These are phyloP conservation scores for Neophaeococcomyces aloes DNA, from an alignment of 2,329 filamentous ascomycete species.

Conservation along the genomic window DNA sequence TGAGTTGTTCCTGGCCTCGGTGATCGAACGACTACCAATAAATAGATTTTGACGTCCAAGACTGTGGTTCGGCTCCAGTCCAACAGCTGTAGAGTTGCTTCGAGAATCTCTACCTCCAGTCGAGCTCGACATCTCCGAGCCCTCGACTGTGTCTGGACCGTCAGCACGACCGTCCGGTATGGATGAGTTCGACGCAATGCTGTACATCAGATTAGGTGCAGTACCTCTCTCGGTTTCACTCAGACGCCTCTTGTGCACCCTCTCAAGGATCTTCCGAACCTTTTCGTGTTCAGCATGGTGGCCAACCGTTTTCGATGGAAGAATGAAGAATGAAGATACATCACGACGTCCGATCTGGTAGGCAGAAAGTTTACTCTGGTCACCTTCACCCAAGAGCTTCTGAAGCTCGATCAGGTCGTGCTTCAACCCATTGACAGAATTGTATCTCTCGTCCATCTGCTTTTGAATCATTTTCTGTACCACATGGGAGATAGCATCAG, in stretches of 20 bases:
- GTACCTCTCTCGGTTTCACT: slow-evolving; percentile 25
- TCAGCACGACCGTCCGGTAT: slow-evolving; percentile 42
- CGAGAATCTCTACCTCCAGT: slow-evolving; percentile 29
- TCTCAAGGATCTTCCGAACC: slow-evolving; percentile 65
- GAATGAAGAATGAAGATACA: slow-evolving; percentile 81
- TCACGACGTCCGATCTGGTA: slow-evolving; percentile 75
- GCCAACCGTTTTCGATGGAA: slow-evolving; percentile 73
- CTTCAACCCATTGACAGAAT: slow-evolving; percentile 77
- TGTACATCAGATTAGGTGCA: slow-evolving; percentile 35
- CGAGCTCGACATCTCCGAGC: slow-evolving; percentile 42
- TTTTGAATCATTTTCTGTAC: slow-evolving; percentile 91
- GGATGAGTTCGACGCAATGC: slow-evolving; percentile 44
- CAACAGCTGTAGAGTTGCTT: slow-evolving; percentile 28
- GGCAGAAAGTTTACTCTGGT: slow-evolving; percentile 57
- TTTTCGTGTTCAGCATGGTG: slow-evolving; percentile 60
- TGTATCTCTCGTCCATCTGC: slow-evolving; percentile 75
- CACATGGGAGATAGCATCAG: slow-evolving; percentile 68
- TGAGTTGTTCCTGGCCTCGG: slow-evolving; percentile 11
- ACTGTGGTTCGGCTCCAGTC: slow-evolving; percentile 8
- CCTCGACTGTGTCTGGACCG: slow-evolving; percentile 39
- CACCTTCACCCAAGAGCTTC: slow-evolving; percentile 62
- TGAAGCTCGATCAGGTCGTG: slow-evolving; percentile 68
- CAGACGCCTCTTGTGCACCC: slow-evolving; percentile 56
- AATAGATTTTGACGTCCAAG: not conserved
- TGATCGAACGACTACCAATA: slow-evolving; percentile 10